Conservation (phyloP, 2,329 filamentous ascomycete species). For the Cryphonectria nitschkei region DNA sequence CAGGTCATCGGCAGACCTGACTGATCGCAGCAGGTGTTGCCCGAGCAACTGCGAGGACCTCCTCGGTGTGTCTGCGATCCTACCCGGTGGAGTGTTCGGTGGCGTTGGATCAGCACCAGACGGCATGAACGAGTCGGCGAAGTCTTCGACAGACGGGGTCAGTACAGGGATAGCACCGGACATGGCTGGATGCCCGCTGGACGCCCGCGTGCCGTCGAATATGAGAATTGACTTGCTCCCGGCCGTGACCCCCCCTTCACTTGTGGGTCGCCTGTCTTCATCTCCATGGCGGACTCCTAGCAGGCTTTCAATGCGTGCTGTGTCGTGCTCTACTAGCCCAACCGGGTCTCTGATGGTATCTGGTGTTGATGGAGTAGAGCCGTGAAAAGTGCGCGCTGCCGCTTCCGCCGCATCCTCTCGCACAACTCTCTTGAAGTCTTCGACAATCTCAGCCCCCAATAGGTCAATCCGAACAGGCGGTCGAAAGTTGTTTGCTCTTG, state of each 20-base stretch:
- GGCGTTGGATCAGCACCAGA: conserved; percentile 60
- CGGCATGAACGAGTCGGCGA: conserved; percentile 56
- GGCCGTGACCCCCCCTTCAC: conserved; percentile 66
- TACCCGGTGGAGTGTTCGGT: conserved; percentile 62
- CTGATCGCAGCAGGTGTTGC: conserved; percentile 46
- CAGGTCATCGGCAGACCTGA: conserved; percentile 44
- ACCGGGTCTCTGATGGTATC: conserved; percentile 33
- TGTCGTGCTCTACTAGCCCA: conserved; percentile 46
- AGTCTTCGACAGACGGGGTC: conserved; percentile 55
- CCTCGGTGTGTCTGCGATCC: conserved; percentile 49
- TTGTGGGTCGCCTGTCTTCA: conserved; percentile 47
- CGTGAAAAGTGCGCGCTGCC: conserved; percentile 35
- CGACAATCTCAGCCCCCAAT: conserved; percentile 75
- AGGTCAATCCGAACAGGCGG: conserved; percentile 75
- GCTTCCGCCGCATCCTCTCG: conserved; percentile 63
- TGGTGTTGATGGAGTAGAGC: conserved; percentile 33
- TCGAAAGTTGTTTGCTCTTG: conserved; percentile 47
- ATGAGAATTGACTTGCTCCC: conserved; percentile 93
- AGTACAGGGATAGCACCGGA: conserved; percentile 50
- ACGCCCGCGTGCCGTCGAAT: conserved; percentile 67
- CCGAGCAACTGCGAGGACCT: conserved; percentile 60
- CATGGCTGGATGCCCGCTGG: conserved; percentile 52
- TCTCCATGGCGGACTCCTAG: conserved; percentile 41
- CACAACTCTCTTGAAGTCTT: conserved; percentile 78
- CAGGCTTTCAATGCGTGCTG: conserved; percentile 47